Conservation (phyloP, 176 grass and related monocot genomes). For the Oryza glumipatula region DNA sequence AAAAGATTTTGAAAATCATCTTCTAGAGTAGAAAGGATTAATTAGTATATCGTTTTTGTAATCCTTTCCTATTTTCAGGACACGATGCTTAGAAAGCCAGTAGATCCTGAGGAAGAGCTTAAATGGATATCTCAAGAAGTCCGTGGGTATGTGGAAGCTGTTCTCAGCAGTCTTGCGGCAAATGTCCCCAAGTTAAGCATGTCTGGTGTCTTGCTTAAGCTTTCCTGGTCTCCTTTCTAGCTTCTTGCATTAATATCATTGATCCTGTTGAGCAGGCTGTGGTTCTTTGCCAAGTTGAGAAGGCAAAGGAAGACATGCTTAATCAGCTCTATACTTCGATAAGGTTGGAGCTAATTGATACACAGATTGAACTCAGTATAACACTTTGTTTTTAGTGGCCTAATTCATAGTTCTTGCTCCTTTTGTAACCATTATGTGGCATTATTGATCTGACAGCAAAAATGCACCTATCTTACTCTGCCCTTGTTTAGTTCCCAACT, state of each 20-base stretch:
- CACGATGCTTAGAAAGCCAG: conserved; percentile 62
- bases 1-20: conserved; percentile 3
- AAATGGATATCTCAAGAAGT: conserved; percentile 95
- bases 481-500: too few species aligned
- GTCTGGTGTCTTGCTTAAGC: conserved; percentile 11
- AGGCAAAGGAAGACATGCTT: conserved; percentile 89
- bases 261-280: conserved; percentile 64
- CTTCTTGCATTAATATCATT: conserved; percentile 10
- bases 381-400: background rate
- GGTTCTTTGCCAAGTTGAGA: conserved; percentile 90
- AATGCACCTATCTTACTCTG: background rate
- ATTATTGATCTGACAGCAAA: conserved; percentile 8
- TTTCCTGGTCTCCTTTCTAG: conserved; percentile 12
- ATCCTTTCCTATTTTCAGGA: conserved; percentile 49
- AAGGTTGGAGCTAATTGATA: conserved; percentile 57
- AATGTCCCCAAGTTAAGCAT: conserved; percentile 83
- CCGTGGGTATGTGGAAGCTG: conserved; percentile 78
- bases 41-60: conserved; percentile 6
- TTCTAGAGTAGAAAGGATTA: background rate
- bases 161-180: conserved; percentile 71
- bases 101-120: conserved; percentile 94
- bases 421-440: background rate
- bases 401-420: background rate
- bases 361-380: background rate
- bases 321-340: conserved; percentile 86